These are phyloP conservation scores for Hansenula sp. DNA, from an alignment of 1,139 yeast species.

Conservation along the genomic window DNA sequence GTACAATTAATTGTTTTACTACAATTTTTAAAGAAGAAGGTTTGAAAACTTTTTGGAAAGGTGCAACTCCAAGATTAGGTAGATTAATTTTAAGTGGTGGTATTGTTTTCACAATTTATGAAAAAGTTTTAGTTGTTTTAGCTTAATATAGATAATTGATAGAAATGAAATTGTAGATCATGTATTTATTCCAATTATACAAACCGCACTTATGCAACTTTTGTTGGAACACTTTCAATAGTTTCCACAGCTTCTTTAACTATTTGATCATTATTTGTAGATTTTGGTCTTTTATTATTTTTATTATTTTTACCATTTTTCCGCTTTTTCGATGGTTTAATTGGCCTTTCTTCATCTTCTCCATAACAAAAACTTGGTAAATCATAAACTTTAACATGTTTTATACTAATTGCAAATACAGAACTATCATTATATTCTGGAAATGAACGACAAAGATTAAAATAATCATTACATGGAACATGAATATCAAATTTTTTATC, in stretches of 20 bases:
- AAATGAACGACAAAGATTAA: slow-evolving; percentile 73
- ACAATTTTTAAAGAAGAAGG: slow-evolving; percentile 86
- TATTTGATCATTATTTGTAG: slow-evolving; percentile 1
- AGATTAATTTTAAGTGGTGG: slow-evolving; percentile 92
- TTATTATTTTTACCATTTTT: slow-evolving; percentile 31
- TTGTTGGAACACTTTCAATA: slow-evolving; percentile 3
- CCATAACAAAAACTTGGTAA: slow-evolving; percentile 80
- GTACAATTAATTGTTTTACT: slow-evolving; percentile 78
- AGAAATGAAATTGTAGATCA: background rate
- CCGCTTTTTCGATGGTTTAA: slow-evolving; percentile 48
- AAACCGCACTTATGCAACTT: slow-evolving; percentile 1
- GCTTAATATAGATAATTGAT: slow-evolving; percentile 13
- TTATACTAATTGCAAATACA: slow-evolving; percentile 54
- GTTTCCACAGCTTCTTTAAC: slow-evolving; percentile 3
- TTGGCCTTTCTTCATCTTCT: slow-evolving; percentile 75
- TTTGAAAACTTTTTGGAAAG: slow-evolving; percentile 91
- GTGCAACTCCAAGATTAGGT: slow-evolving; percentile 95
- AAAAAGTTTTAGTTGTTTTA: slow-evolving; percentile 69
- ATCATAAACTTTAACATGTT: slow-evolving; percentile 75
- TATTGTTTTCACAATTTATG: slow-evolving; percentile 91
- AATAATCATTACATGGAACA: slow-evolving; percentile 88
- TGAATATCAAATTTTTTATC: slow-evolving; percentile 79
- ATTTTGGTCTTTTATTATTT: slow-evolving; percentile 26
- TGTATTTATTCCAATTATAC: background rate
- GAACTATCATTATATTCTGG: slow-evolving; percentile 59